phyloP scores from a whole-genome alignment of 2,329 filamentous ascomycete species.

The Trichothecium roseum region DNA sequence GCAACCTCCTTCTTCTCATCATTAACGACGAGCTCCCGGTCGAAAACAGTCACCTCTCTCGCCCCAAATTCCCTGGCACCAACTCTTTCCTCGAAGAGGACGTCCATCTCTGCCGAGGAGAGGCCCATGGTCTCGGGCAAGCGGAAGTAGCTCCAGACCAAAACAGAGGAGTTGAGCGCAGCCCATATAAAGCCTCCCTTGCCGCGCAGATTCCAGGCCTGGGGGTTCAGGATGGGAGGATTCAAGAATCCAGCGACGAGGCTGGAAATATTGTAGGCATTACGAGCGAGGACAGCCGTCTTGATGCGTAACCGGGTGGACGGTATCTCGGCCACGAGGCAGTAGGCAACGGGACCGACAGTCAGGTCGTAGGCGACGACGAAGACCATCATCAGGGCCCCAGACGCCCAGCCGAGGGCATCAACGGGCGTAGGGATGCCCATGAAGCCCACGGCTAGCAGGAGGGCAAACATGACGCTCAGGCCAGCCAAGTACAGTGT shows the following conservation, averaged over 20 bases:
- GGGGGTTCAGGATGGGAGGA: conserved; percentile 9
- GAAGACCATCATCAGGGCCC: conserved; percentile 67
- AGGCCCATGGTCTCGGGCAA: conserved; percentile 24
- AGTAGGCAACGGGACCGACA: conserved; percentile 75
- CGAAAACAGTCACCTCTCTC: conserved; percentile 3
- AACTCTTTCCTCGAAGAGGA: conserved; percentile 18
- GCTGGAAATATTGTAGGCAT: conserved; percentile 5
- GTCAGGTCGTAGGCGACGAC: conserved; percentile 68
- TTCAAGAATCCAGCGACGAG: conserved; percentile 6
- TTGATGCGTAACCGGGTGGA: conserved; percentile 72
- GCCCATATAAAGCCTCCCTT: conserved; percentile 15
- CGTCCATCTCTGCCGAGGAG: conserved; percentile 17
- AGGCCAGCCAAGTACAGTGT: conserved; percentile 27
- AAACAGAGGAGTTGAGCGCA: conserved; percentile 19
- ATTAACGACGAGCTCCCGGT: too few relatives aligned
- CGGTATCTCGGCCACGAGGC: conserved; percentile 67
- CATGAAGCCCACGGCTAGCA: conserved; percentile 35
- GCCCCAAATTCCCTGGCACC: conserved; percentile 20
- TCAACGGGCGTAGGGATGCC: conserved; percentile 35
- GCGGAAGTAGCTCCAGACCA: conserved; percentile 31
- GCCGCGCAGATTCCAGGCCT: conserved; percentile 9
- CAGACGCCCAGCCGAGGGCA: conserved; percentile 44
- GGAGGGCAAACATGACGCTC: conserved; percentile 33
- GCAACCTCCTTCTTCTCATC: too few relatives aligned
- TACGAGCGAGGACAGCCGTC: conserved; percentile 69